A percentile compares a stretch with the other conserved stretches of the same genome.
Evolutionary conservation across 106 monocot genomes (phyloP).

Genomic region (Dioscorea dumetorum): DNA sequence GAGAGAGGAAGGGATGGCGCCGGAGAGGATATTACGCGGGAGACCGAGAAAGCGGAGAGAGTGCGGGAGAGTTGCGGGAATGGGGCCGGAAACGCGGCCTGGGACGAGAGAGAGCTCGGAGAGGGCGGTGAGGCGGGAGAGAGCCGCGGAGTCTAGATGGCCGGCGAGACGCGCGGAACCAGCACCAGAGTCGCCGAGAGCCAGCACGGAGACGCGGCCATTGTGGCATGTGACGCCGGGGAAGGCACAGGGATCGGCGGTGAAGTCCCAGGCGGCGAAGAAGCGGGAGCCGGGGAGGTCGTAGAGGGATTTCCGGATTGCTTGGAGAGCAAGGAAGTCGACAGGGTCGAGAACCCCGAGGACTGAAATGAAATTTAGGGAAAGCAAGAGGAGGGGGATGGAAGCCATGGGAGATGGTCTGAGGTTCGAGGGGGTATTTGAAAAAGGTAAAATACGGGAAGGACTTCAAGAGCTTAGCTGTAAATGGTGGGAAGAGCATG

Average conservation of each 20-base stretch:
- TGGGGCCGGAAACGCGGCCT: conserved; percentile 53
- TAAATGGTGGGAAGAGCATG: background rate
- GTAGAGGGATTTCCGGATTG: conserved; percentile 47
- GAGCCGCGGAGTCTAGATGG: conserved; percentile 47
- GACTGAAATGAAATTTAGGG: background rate
- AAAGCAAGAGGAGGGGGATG: background rate
- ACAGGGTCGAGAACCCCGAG: conserved; percentile 52
- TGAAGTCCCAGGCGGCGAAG: conserved; percentile 81
- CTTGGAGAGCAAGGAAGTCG: conserved; percentile 69
- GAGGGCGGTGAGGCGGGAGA: conserved; percentile 59
- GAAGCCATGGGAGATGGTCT: background rate
- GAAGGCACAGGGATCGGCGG: conserved; percentile 63
- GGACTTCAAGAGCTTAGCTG: no score
- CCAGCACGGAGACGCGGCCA: conserved; percentile 33
- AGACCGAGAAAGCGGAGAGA: conserved; percentile 70
- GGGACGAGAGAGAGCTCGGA: conserved; percentile 63
- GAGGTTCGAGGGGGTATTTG: background rate
- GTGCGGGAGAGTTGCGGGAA: conserved; percentile 26
- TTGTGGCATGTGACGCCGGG: conserved; percentile 15
- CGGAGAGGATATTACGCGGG: conserved; percentile 44
- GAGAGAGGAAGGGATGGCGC: conserved; percentile 27
- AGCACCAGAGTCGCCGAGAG: conserved; percentile 47
- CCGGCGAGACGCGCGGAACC: conserved; percentile 59
- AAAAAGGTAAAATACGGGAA: no score
- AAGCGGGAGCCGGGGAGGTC: conserved; percentile 75